Conservation (phyloP, 2,329 filamentous ascomycete genomes). For the Trichoderma brevicompactum region DNA sequence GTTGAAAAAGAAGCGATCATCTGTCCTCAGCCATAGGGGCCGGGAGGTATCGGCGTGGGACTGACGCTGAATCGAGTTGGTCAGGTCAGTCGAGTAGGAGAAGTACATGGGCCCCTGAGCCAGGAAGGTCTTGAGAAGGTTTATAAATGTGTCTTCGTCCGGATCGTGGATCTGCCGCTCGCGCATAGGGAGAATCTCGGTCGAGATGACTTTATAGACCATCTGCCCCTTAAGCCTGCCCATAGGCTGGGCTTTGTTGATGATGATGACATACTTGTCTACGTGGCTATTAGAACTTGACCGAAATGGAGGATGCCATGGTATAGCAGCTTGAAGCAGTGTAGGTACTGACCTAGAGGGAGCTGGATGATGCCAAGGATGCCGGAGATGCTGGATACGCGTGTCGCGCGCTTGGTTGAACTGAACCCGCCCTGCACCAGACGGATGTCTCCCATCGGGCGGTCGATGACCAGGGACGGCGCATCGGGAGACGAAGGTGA, state of each 20-base stretch:
- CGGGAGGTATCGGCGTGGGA: conserved; percentile 71
- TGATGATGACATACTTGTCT: conserved; percentile 96
- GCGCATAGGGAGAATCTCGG: conserved; percentile 91
- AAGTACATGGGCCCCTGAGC: conserved; percentile 93
- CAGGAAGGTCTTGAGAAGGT: conserved; percentile 79
- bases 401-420: conserved; percentile 70
- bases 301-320: background rate
- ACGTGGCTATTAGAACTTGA: background rate
- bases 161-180: conserved; percentile 89
- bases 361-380: conserved; percentile 94
- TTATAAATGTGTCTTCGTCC: conserved; percentile 91
- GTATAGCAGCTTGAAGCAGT: background rate
- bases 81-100: conserved; percentile 95
- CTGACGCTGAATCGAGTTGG: conserved; percentile 95
- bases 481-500: conserved; percentile 92
- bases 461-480: conserved; percentile 84
- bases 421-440: conserved; percentile 79
- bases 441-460: conserved; percentile 87
- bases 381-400: conserved; percentile 89
- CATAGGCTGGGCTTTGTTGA: conserved; percentile 90
- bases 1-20: conserved; percentile 99
- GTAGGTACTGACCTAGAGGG: conserved; percentile 73
- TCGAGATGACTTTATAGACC: conserved; percentile 89
- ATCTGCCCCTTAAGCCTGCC: conserved; percentile 93
- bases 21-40: conserved; percentile 88